Evolutionary conservation across 345 rosid species (phyloP).

Genomic region (Aurinia saxatilis): DNA sequence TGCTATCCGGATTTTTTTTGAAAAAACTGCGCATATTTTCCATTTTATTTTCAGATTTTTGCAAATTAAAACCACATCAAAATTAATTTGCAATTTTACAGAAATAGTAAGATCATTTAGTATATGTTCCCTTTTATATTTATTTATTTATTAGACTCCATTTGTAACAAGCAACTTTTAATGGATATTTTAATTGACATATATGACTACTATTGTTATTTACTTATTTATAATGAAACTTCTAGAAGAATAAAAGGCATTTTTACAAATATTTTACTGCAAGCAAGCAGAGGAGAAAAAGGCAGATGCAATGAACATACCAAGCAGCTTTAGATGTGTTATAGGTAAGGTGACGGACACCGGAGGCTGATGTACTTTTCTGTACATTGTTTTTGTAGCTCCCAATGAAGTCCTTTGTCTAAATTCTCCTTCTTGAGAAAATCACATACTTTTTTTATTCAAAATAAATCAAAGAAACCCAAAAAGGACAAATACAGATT

Average conservation of each 20-base stretch:
- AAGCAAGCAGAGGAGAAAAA: constrained; percentile 12
- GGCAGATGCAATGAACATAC: constrained; percentile 29
- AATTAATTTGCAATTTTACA: too few species aligned
- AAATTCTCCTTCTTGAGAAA: not conserved
- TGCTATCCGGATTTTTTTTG: too few species aligned
- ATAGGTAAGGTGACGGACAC: constrained; percentile 21
- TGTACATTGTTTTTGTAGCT: constrained; percentile 25
- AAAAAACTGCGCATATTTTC: too few species aligned
- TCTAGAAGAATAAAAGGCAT: constrained; percentile 9
- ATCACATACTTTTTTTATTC: not conserved
- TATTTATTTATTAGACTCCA: not conserved
- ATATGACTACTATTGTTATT: not conserved
- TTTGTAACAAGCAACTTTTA: not conserved
- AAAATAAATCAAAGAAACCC: not conserved
- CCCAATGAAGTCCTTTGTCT: constrained; percentile 11
- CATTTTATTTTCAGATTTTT: too few species aligned
- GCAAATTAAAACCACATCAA: too few species aligned
- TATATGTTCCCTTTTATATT: too few species aligned
- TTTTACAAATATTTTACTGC: constrained; percentile 11
- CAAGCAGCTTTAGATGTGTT: constrained; percentile 16
- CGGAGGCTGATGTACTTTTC: constrained; percentile 22
- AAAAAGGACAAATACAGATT: not conserved
- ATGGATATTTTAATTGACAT: too few species aligned
- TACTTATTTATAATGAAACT: not conserved
- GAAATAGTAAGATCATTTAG: too few species aligned